Conservation (phyloP, 768 basidiomycete genomes). For the Lactarius psammicola region DNA sequence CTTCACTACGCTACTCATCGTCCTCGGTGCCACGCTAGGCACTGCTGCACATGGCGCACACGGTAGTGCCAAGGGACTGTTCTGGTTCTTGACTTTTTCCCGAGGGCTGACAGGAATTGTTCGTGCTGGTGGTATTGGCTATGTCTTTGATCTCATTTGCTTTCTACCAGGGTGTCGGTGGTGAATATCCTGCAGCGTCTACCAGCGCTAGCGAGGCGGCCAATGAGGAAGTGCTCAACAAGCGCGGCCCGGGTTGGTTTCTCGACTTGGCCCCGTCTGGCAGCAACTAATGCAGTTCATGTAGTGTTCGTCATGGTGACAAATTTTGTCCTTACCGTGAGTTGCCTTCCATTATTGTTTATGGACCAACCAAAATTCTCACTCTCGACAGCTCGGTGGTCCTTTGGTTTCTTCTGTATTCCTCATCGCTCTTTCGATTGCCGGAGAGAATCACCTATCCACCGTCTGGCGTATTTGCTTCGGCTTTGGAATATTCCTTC, state of each 20-base stretch:
- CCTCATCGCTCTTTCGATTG: slow-evolving; percentile 64
- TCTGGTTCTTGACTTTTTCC: slow-evolving; percentile 74
- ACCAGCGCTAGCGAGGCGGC: too few relatives aligned
- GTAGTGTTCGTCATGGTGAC: too few relatives aligned
- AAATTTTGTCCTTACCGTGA: slow-evolving; percentile 62
- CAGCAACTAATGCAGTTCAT: too few relatives aligned
- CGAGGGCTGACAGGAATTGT: slow-evolving; percentile 71
- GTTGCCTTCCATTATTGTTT: slow-evolving; percentile 21
- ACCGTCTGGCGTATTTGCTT: slow-evolving; percentile 76
- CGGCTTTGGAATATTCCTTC: too few relatives aligned
- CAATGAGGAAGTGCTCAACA: too few relatives aligned
- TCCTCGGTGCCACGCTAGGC: slow-evolving; percentile 64
- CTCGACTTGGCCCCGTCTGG: too few relatives aligned
- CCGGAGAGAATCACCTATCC: slow-evolving; percentile 56
- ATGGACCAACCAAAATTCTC: not conserved
- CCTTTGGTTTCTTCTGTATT: slow-evolving; percentile 65
- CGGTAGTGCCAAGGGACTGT: too few relatives aligned
- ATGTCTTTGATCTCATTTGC: slow-evolving; percentile 2
- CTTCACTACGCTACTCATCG: slow-evolving; percentile 63
- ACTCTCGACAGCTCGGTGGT: slow-evolving; percentile 53
- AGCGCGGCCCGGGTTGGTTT: too few relatives aligned
- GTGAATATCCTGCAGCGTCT: too few relatives aligned
- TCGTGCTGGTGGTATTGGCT: slow-evolving; percentile 30
- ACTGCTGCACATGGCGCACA: too few relatives aligned
- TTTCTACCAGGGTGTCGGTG: too few relatives aligned